Base-by-base conservation (phyloP, 805 yeast species). In the Yarrowia divulgata region DNA sequence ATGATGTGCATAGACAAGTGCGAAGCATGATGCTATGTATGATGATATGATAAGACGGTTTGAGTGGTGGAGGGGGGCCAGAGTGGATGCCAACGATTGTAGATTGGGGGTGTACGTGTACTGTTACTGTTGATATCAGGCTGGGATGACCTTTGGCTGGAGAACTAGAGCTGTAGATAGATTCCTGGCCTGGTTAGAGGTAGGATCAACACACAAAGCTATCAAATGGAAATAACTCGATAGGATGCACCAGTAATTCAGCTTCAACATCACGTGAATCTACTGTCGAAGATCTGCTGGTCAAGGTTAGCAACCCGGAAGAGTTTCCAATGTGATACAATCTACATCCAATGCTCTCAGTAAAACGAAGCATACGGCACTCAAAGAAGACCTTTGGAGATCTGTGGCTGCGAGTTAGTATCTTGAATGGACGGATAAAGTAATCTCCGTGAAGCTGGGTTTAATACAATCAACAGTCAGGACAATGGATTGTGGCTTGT, bases 1-100 rank as follows among this genome's bases (percentile, higher is more conserved):
- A 42, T 16, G 29, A 49, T n/a, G 48, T 42, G 49, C 43, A 42
- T 42, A 58, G 58, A 39, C 48, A 18, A 52, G 32, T 49, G 54
- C 39, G 23, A 49, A 16, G 54, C 54, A 29, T 49, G n/a, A 13
- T 16, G 39, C 54, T 49, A 49, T 49, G 54, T 32, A 29, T 32
- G 54, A 48, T 49, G 54, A 49, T 48, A 48, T 49, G 54, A 23
- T 6, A 7, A 14, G 35, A 48, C n/a, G 35, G 16, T 23, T 2
- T 7, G 46, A 9, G 19, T 18, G 23, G n/a, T n/a, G n/a, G n/a
- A n/a, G n/a, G 7, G 46, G 18, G 16, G 45, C 3, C 4, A 4
- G 29, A 23, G 29, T 23, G 29, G 29, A 23, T 23, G 29, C 29
- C 29, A 23, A 23, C 29, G 29, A 23, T 23, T 23, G 29, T 23